Conservation (phyloP, 1,284 basidiomycete species). For the Pseudomicrostroma phylloplanum region DNA sequence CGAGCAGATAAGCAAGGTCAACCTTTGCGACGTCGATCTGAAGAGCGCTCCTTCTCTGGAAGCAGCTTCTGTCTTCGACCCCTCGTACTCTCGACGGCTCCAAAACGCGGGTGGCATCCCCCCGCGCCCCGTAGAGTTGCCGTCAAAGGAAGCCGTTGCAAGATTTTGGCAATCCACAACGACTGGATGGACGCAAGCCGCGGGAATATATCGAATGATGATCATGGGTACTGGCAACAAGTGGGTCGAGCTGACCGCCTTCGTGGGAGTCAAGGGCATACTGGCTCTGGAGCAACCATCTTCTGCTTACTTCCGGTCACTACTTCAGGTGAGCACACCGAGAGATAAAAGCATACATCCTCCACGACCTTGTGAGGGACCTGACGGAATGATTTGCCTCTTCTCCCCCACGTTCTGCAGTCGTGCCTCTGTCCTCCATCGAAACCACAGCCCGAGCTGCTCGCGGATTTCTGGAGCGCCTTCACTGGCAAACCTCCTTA, state of each 20-base stretch:
- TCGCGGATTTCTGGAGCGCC: background rate
- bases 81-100: slow-evolving; percentile 10
- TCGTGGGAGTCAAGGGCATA: background rate
- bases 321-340: slow-evolving; percentile 10
- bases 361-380: background rate
- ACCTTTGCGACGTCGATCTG: background rate
- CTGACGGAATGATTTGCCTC: background rate
- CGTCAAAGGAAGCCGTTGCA: background rate
- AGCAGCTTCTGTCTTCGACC: slow-evolving; percentile 11
- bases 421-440: background rate
- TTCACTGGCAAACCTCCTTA: background rate
- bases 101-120: slow-evolving; percentile 10
- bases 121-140: slow-evolving; percentile 7
- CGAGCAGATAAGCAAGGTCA: background rate
- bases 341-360: background rate
- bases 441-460: background rate
- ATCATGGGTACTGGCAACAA: background rate
- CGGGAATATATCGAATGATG: background rate
- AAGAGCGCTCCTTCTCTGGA: background rate
- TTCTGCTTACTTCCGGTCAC: slow-evolving; percentile 22
- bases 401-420: background rate
- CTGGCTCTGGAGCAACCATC: slow-evolving; percentile 16
- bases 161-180: background rate
- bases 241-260: background rate
- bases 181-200: background rate